These are phyloP conservation scores for Entomortierella beljakovae DNA, from an alignment of 192 early-diverging fungal genomes.

Conservation along the genomic window DNA sequence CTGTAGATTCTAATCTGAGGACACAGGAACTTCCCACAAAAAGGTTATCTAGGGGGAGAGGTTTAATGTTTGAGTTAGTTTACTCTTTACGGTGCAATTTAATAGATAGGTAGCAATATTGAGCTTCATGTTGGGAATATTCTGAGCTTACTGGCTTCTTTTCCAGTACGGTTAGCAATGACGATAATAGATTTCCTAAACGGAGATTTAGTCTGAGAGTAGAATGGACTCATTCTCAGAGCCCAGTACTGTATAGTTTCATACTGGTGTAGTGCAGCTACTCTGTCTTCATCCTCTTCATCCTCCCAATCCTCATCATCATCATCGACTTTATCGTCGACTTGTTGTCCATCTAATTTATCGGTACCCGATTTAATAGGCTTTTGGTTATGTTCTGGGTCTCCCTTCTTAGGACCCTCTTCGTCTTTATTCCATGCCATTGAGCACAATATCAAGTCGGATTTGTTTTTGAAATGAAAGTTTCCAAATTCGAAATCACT, in stretches of 20 bases:
- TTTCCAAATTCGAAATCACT: slow-evolving; percentile 75
- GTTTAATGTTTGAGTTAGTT: background rate
- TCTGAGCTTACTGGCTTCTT: slow-evolving; percentile 20
- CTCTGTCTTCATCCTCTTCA: slow-evolving; percentile 13
- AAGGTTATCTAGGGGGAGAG: slow-evolving; percentile 8
- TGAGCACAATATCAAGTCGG: slow-evolving; percentile 65
- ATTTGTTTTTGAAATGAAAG: slow-evolving; percentile 64
- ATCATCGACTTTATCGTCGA: background rate
- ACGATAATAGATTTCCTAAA: slow-evolving; percentile 10
- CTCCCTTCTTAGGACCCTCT: slow-evolving; percentile 25
- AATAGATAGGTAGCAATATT: background rate
- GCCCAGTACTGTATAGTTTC: slow-evolving; percentile 47
- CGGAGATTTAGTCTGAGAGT: background rate
- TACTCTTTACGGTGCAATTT: background rate
- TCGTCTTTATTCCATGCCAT: slow-evolving; percentile 77
- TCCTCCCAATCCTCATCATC: slow-evolving; percentile 29
- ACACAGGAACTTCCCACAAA: slow-evolving; percentile 51
- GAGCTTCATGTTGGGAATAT: background rate
- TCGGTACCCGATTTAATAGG: background rate
- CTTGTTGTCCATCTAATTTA: background rate
- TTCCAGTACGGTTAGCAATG: slow-evolving; percentile 33
- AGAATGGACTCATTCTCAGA: slow-evolving; percentile 31
- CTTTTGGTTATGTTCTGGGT: slow-evolving; percentile 7
- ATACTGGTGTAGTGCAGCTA: background rate
- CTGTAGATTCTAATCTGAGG: slow-evolving; percentile 10